These are phyloP conservation scores for Geranium incanum DNA, from an alignment of 441 rosid genomes.

Conservation along the genomic window DNA sequence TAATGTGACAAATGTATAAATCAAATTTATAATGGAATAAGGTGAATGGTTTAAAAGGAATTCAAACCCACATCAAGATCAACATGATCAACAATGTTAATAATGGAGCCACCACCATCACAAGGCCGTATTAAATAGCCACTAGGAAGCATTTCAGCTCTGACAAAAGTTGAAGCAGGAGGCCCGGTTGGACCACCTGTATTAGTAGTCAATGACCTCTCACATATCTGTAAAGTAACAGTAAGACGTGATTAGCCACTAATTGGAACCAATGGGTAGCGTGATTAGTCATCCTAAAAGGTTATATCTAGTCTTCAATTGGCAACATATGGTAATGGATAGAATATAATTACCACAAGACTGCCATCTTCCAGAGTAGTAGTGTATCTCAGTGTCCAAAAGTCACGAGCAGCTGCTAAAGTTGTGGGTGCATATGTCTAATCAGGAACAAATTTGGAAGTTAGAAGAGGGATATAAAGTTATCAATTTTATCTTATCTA, in stretches of 20 bases:
- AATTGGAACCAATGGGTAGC: constrained; percentile 20
- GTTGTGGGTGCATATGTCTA: constrained; percentile 96
- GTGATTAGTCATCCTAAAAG: not conserved
- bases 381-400: constrained; percentile 96
- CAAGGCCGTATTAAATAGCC: constrained; percentile 93
- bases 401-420: constrained; percentile 93
- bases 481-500: constrained; percentile 24
- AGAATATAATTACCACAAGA: constrained; percentile 66
- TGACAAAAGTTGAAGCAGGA: constrained; percentile 77
- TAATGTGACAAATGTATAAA: constrained; percentile 29
- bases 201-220: constrained; percentile 92
- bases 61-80: constrained; percentile 72
- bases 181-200: constrained; percentile 80
- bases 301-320: not conserved
- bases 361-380: constrained; percentile 88
- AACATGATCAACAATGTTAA: constrained; percentile 92
- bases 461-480: constrained; percentile 16
- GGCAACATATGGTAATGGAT: constrained; percentile 29
- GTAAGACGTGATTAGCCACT: constrained; percentile 7
- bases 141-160: constrained; percentile 94
- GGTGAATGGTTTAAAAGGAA: not conserved
- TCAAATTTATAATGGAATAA: not conserved
- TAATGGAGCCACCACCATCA: constrained; percentile 97
- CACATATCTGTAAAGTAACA: constrained; percentile 64
- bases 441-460: constrained; percentile 14